Evolutionary conservation across 2,329 filamentous ascomycete genomes (phyloP), one percentile per base, ranked within the genome.

Genomic region (Stachybotrys echinatus): DNA sequence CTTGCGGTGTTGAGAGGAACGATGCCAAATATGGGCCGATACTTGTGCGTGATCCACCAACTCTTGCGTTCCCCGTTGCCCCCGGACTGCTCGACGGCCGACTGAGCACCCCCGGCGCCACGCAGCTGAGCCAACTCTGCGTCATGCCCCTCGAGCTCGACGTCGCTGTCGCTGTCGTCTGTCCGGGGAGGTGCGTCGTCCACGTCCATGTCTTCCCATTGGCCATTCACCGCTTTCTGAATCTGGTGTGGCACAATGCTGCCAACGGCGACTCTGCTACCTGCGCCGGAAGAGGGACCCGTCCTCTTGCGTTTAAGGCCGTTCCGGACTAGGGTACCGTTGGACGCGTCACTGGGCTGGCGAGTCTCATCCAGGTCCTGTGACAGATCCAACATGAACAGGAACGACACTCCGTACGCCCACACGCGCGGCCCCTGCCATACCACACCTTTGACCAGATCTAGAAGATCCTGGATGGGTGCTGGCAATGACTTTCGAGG

Each of bases 341-440:
- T 54, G 65, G 67, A 53, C 31, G 68, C 64, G n/a, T 62, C 55
- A 17, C 65, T 60, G 2, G 55, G 56, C 10, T 14, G 27, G 1
- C 56, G 51, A 1, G 61, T 55, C 37, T 62, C 59, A n/a, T 63
- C 62, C 22, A 94, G 77, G 65, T 96, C 87, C 60, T 80, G 79
- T 19, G 81, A 80, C 23, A 95, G 73, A 65, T 97, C 91, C 52
- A 99, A 82, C 92, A 97, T 97, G 72, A 89, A 91, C 21, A 99
- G 69, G 79, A 91, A 97, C 1, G 81, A 85, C 39, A 83, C 81
- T 6, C 92, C 92, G 61, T 95, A 96, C 19, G 97, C 71, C 90
- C 92, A 97, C 7, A 92, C 70, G 14, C 92, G 81, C 23, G 75
- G 74, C 1, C 86, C 75, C 62, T 95, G 88, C 92, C 92, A 97